Percentiles rank a stretch among this genome's conserved stretches.
Evolutionary conservation across 495 filamentous ascomycete species (phyloP).

Genomic region (Aspergillus hancockii): DNA sequence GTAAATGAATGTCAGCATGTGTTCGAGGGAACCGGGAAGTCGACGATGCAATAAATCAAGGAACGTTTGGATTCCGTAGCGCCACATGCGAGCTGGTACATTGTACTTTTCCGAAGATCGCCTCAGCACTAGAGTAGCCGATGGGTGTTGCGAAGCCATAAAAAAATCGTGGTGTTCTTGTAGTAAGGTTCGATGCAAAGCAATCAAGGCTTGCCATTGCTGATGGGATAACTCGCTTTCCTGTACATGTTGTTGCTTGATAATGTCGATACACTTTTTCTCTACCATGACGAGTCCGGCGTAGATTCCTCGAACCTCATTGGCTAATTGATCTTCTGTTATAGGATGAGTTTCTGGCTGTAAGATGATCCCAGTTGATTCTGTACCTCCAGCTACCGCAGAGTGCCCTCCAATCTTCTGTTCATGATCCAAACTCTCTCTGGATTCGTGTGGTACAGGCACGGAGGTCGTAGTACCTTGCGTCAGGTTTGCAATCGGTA

Average conservation of each 20-base stretch:
- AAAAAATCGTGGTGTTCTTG: slow-evolving; percentile 85
- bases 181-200: slow-evolving; percentile 69
- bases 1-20: slow-evolving; percentile 82
- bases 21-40: slow-evolving; percentile 69
- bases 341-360: slow-evolving; percentile 69
- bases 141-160: slow-evolving; percentile 73
- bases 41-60: slow-evolving; percentile 70
- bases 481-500: background rate
- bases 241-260: slow-evolving; percentile 55
- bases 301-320: slow-evolving; percentile 73
- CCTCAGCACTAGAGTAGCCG: slow-evolving; percentile 58
- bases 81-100: slow-evolving; percentile 86
- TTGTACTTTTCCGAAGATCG: slow-evolving; percentile 66
- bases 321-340: slow-evolving; percentile 70
- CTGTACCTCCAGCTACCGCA: slow-evolving; percentile 25
- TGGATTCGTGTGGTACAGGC: slow-evolving; percentile 10
- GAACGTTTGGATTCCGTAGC: slow-evolving; percentile 78
- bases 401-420: slow-evolving; percentile 14
- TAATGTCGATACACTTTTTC: slow-evolving; percentile 73
- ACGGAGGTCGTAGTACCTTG: background rate
- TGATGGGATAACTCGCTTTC: slow-evolving; percentile 51
- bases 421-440: slow-evolving; percentile 19
- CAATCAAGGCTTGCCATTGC: slow-evolving; percentile 74
- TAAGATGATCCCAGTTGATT: slow-evolving; percentile 48
- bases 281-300: slow-evolving; percentile 77